Percentiles rank a stretch among this genome's conserved stretches.
These are phyloP conservation scores for Datisca glomerata DNA, from an alignment of 306 rosid species.

Conservation along the genomic window DNA sequence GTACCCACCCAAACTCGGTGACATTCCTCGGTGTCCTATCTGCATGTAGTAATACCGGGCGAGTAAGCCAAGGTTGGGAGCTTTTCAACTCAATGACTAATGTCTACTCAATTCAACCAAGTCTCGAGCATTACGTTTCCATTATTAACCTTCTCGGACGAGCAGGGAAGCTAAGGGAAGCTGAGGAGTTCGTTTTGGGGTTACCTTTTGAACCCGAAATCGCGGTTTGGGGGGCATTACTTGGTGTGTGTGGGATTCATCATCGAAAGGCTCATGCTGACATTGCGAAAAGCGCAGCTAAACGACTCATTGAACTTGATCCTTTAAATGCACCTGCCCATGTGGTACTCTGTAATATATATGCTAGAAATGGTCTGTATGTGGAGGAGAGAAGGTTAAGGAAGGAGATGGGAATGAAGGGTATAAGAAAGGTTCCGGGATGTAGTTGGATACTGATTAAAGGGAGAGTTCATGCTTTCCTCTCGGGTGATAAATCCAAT, in stretches of 20 bases:
- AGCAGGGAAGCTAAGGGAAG: constrained; percentile 54
- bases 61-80: constrained; percentile 37
- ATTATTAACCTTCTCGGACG: constrained; percentile 63
- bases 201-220: constrained; percentile 47
- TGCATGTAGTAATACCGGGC: constrained; percentile 62
- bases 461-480: constrained; percentile 37
- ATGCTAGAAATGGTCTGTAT: constrained; percentile 40
- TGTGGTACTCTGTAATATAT: constrained; percentile 49
- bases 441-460: constrained; percentile 61
- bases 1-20: constrained; percentile 36
- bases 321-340: constrained; percentile 61
- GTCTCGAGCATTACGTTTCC: constrained; percentile 51
- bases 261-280: constrained; percentile 28
- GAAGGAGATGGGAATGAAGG: constrained; percentile 55
- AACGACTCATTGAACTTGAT: constrained; percentile 42
- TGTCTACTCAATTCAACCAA: constrained; percentile 43
- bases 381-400: constrained; percentile 42
- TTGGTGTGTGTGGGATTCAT: constrained; percentile 44
- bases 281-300: constrained; percentile 42
- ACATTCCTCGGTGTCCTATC: constrained; percentile 58
- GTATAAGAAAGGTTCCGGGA: constrained; percentile 60
- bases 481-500: constrained; percentile 33
- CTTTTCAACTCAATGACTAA: constrained; percentile 33
- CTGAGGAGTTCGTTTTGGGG: constrained; percentile 44
- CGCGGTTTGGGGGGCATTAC: constrained; percentile 63